Base-by-base conservation (phyloP, 2,329 filamentous ascomycete genomes). In the Fusarium nodosum region DNA sequence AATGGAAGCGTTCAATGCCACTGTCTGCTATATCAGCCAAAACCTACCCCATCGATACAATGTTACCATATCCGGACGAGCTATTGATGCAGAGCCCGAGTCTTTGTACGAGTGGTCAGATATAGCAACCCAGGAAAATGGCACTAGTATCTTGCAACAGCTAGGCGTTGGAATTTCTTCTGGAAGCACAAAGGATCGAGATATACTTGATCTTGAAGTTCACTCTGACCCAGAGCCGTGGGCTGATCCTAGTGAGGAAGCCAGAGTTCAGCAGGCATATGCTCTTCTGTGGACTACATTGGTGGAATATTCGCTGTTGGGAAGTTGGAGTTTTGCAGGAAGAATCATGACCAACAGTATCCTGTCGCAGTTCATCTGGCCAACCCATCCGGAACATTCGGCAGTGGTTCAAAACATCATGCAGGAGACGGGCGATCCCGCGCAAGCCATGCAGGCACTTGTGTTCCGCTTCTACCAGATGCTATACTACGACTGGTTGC, bases 31-130 rank as follows among this genome's bases (percentile, higher is more conserved):
- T 5, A 47, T 65, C 34, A 64, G 54, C 24, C 48, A 52, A 6
- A 57, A 56, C 20, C 38, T 60, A 4, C 60, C 60, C 5, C 52
- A 56, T 13, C 53, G 39, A 5, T 64, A 52, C 9, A 51, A 67
- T 7, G 60, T 65, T 9, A 65, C 60, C 7, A 67, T 67, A 34
- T 38, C 39, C 0, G 64, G 64, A 5, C 44, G 48, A 12, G 36
- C 56, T 24, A n/a, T 65, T 12, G 5, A 54, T 3, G 39, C 56
- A 1, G 64, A 67, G 20, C 64, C 64, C 6, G 42, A 26, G 15
- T 60, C 44, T n/a, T 5, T 38, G 2, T 34, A 51, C 4, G 60
- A 52, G 24, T 42, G 54, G 53, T 57, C 60, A 16, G 33, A 38
- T 3, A 28, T 39, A 9, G 7, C 15, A 2, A 28, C 41, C 20